Evolutionary conservation across 2,329 filamentous ascomycete genomes (phyloP).

Genomic region (Ceratocystis alfenasii): DNA sequence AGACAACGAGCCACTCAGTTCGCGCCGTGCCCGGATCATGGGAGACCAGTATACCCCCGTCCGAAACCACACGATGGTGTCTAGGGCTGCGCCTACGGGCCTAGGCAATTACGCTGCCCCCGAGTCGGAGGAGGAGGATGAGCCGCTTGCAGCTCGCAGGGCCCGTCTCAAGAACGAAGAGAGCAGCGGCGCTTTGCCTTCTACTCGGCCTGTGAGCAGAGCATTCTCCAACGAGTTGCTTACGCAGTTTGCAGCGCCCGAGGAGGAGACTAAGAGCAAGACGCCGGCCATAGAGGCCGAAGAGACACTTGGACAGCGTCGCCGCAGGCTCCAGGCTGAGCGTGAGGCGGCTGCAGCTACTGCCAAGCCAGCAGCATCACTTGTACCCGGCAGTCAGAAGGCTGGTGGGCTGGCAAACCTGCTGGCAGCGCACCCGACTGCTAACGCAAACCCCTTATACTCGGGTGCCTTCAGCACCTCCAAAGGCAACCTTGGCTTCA

Average conservation of each 20-base stretch:
- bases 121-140: conserved; percentile 43
- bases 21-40: conserved; percentile 60
- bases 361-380: conserved; percentile 32
- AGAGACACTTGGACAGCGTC: conserved; percentile 68
- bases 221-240: conserved; percentile 60
- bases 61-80: conserved; percentile 22
- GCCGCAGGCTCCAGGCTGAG: conserved; percentile 59
- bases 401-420: conserved; percentile 49
- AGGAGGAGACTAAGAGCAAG: conserved; percentile 13
- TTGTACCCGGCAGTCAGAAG: conserved; percentile 24
- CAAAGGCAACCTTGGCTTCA: conserved; percentile 34
- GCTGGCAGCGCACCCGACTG: conserved; percentile 35
- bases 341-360: conserved; percentile 50
- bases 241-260: conserved; percentile 40
- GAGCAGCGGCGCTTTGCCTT: conserved; percentile 33
- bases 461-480: conserved; percentile 27
- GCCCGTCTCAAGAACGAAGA: conserved; percentile 25
- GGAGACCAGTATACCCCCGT: conserved; percentile 43
- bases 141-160: conserved; percentile 21
- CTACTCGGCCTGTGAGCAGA: conserved; percentile 47
- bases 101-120: conserved; percentile 20
- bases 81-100: conserved; percentile 34
- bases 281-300: conserved; percentile 43
- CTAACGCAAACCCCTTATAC: conserved; percentile 25
- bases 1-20: conserved; percentile 80